These are phyloP conservation scores for Gaultheria prostrata DNA, from an alignment of 148 eudicot species.

Conservation along the genomic window DNA sequence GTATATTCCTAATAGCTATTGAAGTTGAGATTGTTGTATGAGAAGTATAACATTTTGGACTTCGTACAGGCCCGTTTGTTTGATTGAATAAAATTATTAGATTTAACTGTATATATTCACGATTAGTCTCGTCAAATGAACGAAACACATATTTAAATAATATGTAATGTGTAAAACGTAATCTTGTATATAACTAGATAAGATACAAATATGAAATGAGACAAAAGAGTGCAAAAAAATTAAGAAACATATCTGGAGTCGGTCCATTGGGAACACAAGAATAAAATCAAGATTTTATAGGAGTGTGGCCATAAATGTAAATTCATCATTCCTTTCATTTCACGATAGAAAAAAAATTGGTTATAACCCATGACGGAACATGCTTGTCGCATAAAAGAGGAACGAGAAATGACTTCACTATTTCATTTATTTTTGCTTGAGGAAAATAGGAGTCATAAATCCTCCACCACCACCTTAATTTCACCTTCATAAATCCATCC, in stretches of 20 bases:
- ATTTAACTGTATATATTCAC: not conserved
- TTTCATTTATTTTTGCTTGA: constrained; percentile 4
- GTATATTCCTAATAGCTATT: too few relatives aligned
- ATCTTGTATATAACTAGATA: too few relatives aligned
- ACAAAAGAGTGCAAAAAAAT: not conserved
- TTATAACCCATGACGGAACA: constrained; percentile 25
- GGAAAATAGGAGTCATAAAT: too few relatives aligned
- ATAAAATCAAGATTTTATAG: not conserved
- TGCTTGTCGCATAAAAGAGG: constrained; percentile 46
- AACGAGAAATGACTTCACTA: constrained; percentile 42
- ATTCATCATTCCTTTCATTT: constrained; percentile 29
- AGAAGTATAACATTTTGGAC: too few relatives aligned
- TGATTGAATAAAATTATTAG: not conserved
- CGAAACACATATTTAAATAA: not conserved
- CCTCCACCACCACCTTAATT: too few relatives aligned
- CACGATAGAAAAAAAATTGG: not conserved
- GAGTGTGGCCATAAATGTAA: constrained; percentile 8
- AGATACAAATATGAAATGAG: not conserved
- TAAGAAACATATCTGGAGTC: not conserved
- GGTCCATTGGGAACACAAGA: not conserved
- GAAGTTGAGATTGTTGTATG: too few relatives aligned
- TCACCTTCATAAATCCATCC: too few relatives aligned
- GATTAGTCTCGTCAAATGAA: not conserved
- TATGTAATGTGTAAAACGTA: too few relatives aligned
- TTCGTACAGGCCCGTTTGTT: too few relatives aligned